Base-by-base conservation (phyloP, 2,329 filamentous ascomycete species). In the Fusarium xylarioides region DNA sequence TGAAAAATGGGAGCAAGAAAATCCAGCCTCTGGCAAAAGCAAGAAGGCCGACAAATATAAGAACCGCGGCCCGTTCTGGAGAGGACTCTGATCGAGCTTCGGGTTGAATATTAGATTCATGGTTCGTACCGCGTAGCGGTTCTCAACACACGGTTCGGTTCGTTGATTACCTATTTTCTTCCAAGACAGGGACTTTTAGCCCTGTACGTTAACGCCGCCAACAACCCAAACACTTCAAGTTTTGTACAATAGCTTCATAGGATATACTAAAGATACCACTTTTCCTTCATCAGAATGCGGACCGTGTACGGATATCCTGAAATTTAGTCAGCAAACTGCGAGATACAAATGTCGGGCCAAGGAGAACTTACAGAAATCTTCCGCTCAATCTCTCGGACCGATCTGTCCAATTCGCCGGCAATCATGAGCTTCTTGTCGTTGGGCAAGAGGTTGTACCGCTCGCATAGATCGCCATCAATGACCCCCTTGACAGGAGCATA, bases 401-500 rank as follows among this genome's bases (percentile, higher is more conserved):
- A 95, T 66, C 96, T 91, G 82, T 98, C 96, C 75, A 98, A 83
- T 82, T 98, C 95, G 56, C 89, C 95, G 5, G 95, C 95, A 85
- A 99, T 97, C 90, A 95, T 95, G 83, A 94, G 91, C 87, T 98
- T 97, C 86, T 94, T 95, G 78, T 98, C 95, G 75, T 91, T 92
- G 32, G 92, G 88, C 68, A 99, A 86, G 67, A 96, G 84, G 66
- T 94, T 90, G 83, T 94, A 99, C 75, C 95, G 90, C 86, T 99
- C 96, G 78, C 96, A 97, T 44, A 99, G 86, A 83, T 99, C 96
- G 34, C 96, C 96, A 82, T 99, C 96, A 77, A 99, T 97, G 34
- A 97, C 91, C 14, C 95, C 95, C 87, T 99, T 99, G 46, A 97
- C 94, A 1, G 96, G 97, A 11, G 94, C 94, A 81, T 98, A 99